Evolutionary conservation across 441 rosid genomes (phyloP), one percentile per base, ranked within the genome.

Genomic region (Isatis lusitanica): DNA sequence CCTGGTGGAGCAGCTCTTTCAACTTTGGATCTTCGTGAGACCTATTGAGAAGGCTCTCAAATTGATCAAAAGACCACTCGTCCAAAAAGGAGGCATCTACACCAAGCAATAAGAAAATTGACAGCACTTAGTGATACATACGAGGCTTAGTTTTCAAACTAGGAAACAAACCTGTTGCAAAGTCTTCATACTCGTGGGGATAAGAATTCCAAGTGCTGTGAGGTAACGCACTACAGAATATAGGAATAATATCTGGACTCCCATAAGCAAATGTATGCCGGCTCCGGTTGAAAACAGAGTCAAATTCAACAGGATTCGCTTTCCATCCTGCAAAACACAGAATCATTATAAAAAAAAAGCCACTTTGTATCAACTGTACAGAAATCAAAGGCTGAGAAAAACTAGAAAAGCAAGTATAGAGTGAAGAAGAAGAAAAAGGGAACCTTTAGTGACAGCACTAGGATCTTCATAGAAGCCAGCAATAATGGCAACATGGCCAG

Each of bases 61-160:
- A 88, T 78, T 94, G 96, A 74, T 94, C 97, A 78, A 90, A 94
- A 77, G 99, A 90, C 97, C 99, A 94, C 85, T 92, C 97, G 84
- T 94, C 99, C 89, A 92, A 84, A 85, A 94, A 94, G 72, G 99
- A 89, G 17, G 99, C 99, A 90, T 94, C 99, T 94, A 93, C 91
- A 92, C 15, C 52, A 71, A 26, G 28, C 28, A 26, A 26, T 26
- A 26, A 26, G 28, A 26, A 26, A 26, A 26, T 26, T 26, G 28
- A 26, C 28, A 3, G 28, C 28, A 26, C 3, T 3, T 26, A 26
- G 55, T 8, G 39, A 56, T 36, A 46, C 66, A 44, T 28, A 11
- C 0, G 0, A 61, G 26, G 52, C 43, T 57, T 26, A 35, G 39
- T 38, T 57, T 31, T 51, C 6, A 35, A 28, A 57, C 30, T 11